These are phyloP conservation scores for Sphenostylis stenocarpa DNA, from an alignment of 306 rosid species.

Conservation along the genomic window DNA sequence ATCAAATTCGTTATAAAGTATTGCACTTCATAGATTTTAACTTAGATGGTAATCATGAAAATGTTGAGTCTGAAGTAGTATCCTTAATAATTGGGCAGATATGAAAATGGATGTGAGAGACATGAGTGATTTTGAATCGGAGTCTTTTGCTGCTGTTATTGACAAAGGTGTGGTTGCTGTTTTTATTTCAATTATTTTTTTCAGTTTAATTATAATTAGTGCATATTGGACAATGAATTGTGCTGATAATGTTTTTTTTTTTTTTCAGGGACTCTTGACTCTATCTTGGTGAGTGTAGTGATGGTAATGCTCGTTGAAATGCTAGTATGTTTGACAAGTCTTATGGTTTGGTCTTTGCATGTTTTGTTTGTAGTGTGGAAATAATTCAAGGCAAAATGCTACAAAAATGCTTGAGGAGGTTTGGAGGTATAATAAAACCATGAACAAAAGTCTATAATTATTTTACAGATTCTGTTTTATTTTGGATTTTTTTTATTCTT, in stretches of 20 bases:
- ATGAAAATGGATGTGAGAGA: constrained; percentile 81
- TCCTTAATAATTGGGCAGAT: constrained; percentile 51
- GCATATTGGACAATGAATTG: not conserved
- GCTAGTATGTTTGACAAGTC: not conserved
- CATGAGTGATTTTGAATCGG: constrained; percentile 64
- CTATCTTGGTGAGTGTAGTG: constrained; percentile 67
- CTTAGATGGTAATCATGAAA: not conserved
- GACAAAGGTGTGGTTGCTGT: constrained; percentile 65
- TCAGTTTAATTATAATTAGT: not conserved
- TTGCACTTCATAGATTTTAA: not conserved
- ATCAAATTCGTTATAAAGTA: not conserved
- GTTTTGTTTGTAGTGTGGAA: constrained; percentile 68
- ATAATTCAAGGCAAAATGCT: constrained; percentile 65
- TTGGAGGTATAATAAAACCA: constrained; percentile 73
- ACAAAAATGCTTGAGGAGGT: constrained; percentile 76
- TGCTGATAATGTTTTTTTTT: constrained; percentile 26
- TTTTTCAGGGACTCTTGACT: constrained; percentile 86
- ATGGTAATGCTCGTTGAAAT: constrained; percentile 27
- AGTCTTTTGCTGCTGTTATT: constrained; percentile 62
- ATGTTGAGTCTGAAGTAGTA: constrained; percentile 7
- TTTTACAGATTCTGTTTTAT: constrained; percentile 19
- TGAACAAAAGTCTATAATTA: constrained; percentile 29
- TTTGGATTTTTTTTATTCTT: constrained; percentile 54
- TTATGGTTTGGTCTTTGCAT: constrained; percentile 22
- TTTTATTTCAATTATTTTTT: not conserved